Base-by-base conservation (phyloP, 352 stramenopile species). In the Pythium guiyangense region DNA sequence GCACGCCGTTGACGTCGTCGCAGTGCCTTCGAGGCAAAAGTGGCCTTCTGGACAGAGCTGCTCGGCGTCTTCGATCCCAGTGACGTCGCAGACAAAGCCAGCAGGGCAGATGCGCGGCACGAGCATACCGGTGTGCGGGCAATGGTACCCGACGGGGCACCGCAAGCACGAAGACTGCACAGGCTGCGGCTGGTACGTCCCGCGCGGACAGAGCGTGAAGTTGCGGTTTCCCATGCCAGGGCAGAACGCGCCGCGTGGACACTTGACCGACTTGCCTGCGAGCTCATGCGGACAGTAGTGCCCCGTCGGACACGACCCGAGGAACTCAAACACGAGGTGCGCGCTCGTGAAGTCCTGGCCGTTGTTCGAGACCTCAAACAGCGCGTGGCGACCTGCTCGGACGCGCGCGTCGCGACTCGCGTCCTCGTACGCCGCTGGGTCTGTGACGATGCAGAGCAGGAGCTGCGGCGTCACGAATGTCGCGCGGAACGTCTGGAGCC, bases 21-120 rank as follows among this genome's bases (percentile, higher is more conserved):
- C 95, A 10, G 96, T 99, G 20, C 96, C 96, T 67, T 97, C 90
- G 17, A 98, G 76, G 57, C 96, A 99, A 71, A 96, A 98, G 63
- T 98, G 96, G 0, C 96, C 95, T 57, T 91, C 78, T 20, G 96
- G 96, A 69, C 96, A 99, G 17, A 92, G 96, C 59, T 98, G 83
- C n/a, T 95, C 83, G 5, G 82, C 85, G 10, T 85, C 71, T 61
- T 93, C 73, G 27, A 98, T 96, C 26, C 96, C 96, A 2, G 86
- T 97, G 11, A 97, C 88, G 49, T 98, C 94, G 56, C 96, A 99
- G 15, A 98, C 90, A 57, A 90, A 97, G 12, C 96, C 93, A 1
- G 93, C 86, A 2, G 96, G 95, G 67, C 96, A 99, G 35, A 99
- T 71, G 9, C 92, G 77, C 27, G 96, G 96, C 18, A 97, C 87